Conservation (phyloP, 148 eudicot genomes). For the Chenopodium quinoa region DNA sequence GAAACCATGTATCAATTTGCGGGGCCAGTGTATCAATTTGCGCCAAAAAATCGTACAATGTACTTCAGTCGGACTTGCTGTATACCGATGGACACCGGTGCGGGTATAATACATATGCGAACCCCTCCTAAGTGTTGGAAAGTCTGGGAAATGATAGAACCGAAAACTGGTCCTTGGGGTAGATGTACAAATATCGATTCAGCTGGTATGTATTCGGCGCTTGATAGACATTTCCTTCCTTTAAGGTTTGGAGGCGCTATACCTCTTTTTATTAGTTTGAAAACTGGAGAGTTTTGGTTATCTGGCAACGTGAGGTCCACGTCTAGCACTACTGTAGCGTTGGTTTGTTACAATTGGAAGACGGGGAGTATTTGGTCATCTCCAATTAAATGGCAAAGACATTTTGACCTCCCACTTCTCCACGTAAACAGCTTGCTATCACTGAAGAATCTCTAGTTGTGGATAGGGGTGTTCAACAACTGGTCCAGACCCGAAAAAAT, state of each 20-base stretch:
- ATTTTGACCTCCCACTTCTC: neutral
- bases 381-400: neutral
- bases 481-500: no score
- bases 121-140: neutral
- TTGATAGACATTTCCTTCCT: neutral
- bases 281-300: neutral
- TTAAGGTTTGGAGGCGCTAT: neutral
- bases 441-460: conserved; percentile 1
- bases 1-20: neutral
- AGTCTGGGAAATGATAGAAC: neutral
- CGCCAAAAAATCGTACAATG: no score
- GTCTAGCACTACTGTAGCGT: no score
- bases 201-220: neutral
- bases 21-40: neutral
- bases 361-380: neutral
- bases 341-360: conserved; percentile 1
- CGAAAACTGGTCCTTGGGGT: neutral
- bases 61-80: neutral
- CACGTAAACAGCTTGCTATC: neutral
- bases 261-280: neutral
- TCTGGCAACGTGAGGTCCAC: neutral
- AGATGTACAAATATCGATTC: neutral
- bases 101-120: neutral
- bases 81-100: neutral
- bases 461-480: no score